Base-by-base conservation (phyloP, 176 grass and related monocot genomes). In the Aegilops umbellulata region DNA sequence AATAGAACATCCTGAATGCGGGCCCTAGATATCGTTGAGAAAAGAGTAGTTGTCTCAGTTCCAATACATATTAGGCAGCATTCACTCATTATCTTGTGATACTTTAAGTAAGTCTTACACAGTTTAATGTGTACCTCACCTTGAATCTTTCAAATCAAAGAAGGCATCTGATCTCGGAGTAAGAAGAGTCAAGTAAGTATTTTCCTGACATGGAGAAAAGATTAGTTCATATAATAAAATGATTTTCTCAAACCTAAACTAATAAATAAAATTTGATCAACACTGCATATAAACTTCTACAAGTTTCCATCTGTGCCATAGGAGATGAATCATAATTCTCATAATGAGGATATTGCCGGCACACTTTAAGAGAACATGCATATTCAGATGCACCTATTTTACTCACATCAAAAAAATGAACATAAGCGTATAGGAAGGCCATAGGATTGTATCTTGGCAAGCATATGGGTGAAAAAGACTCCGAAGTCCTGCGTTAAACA, bases 341-440 rank as follows among this genome's bases (percentile, higher is more conserved):
- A 60, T 71, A 76, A 25, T 9, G 27, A 76, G 23, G 16, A 32
- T 60, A 83, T 60, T 20, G 76, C 71, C 12, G 22, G 86, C 38
- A 77, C 29, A 35, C 1, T 27, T 27, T 58, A 69, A 84, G 38
- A 46, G 32, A 72, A 12, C 19, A 49, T 22, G 23, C 14, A 51
- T 36, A 76, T 57, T 29, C 12, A 76, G 35, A 70, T 49, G 71
- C 17, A 73, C 24, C 36, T 84, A 76, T 72, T 83, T 75, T 70
- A 98, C 93, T 98, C 89, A 99, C 97, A 91, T 99, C 94, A 74
- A 99, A 89, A 88, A 99, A 99, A 85, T 99, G 92, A 80, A 99
- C 90, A 31, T 99, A 99, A 75, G 94, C 92, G 74, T 99, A 91
- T 84, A 99, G 51, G 80, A 96, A 99, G 41, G 85, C 97, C 97